Base-by-base conservation (phyloP, 148 eudicot species). In the Vaccinium myrtillus region DNA sequence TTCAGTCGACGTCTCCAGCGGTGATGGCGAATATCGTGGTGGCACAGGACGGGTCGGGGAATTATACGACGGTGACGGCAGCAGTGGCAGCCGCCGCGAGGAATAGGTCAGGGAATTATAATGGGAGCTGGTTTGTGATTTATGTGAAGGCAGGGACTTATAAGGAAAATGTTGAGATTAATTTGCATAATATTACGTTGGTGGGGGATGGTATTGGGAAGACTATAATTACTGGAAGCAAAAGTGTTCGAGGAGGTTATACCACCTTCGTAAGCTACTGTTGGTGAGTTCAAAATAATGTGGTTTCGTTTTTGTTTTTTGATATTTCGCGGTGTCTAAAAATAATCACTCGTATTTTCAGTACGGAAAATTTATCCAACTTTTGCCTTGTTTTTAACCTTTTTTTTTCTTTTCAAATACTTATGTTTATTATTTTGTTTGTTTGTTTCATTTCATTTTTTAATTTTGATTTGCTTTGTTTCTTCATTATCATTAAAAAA, bases 41-140 rank as follows among this genome's bases (percentile, higher is more conserved):
- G 86, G 98, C 98, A 0, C 88, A 90, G 80, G 98, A 95, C 9
- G 98, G 98, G 49, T 93, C 98, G 0, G 98, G 98, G 50, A 74
- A 90, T 67, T 93, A 78, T 61, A 84, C 81, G 82, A 93, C 91
- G 25, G 81, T 95, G 54, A 80, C 51, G 0, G 90, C 85, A n/a
- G 98, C 95, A 0, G 76, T 95, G 73, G 73, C 18, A 7, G 87
- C 88, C 1, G 96, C 90, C 1, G 96, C 90, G 6, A 95, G 93
- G 0, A 81, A 87, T 19, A 83, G 82, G 83, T 39, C 4, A 39
- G 43, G 43, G 4, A 39, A 39, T 39, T 39, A 39, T 4, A 39
- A 84, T 18, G 90, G 89, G 15, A 92, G 43, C 43, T 39, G 96
- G 89, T 90, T 58, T 83, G 96, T 95, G 86, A 94, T 95, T 46